Conservation (phyloP, 179 eudicot genomes). For the Patellifolia procumbens region DNA sequence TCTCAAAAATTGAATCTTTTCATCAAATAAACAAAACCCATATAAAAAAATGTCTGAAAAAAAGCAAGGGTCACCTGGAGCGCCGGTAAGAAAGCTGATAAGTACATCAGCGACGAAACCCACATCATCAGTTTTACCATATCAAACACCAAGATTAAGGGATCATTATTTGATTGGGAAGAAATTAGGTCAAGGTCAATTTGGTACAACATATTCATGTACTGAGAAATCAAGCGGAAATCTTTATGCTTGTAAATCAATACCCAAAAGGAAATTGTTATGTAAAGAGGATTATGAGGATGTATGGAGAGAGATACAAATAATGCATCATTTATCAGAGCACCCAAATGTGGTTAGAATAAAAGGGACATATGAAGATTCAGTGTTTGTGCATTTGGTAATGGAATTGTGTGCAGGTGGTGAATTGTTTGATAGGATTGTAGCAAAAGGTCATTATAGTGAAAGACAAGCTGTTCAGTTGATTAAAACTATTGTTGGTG, state of each 20-base stretch:
- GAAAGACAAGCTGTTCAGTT: conserved; percentile 70
- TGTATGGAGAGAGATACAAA: conserved; percentile 89
- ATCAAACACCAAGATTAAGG: conserved; percentile 68
- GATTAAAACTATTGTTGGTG: conserved; percentile 76
- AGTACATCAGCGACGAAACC: conserved; percentile 40
- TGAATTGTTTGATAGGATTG: conserved; percentile 81
- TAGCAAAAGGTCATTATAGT: conserved; percentile 80
- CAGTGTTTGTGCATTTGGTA: conserved; percentile 76
- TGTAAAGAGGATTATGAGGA: conserved; percentile 82
- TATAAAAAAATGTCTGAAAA: conserved; percentile 12
- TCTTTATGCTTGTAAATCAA: conserved; percentile 75
- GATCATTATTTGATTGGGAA: conserved; percentile 66
- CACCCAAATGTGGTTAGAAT: conserved; percentile 74
- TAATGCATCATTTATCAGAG: conserved; percentile 88
- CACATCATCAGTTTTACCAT: conserved; percentile 55
- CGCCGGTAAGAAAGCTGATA: conserved; percentile 37
- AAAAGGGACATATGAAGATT: conserved; percentile 78
- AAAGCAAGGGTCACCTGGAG: conserved; percentile 11
- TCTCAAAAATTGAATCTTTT: too few species aligned
- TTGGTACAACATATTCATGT: conserved; percentile 76
- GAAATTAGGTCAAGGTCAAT: conserved; percentile 83
- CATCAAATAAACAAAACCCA: not conserved
- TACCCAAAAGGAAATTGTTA: conserved; percentile 71
- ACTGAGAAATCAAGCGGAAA: conserved; percentile 61
- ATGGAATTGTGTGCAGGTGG: conserved; percentile 88